Conservation (phyloP, 2,329 filamentous ascomycete species). For the Berkeleyomyces rouxiae region DNA sequence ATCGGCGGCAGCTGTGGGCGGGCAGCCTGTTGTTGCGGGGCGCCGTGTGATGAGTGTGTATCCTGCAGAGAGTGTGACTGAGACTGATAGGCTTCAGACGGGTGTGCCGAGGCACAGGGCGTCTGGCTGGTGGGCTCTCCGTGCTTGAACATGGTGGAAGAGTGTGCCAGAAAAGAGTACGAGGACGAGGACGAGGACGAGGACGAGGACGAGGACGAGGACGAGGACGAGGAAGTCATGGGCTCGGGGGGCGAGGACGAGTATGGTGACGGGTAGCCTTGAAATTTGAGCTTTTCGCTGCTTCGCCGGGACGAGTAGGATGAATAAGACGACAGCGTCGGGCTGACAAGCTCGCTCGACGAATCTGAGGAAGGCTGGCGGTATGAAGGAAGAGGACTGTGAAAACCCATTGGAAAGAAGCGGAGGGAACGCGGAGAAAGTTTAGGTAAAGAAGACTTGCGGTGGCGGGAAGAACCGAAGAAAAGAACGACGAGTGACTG, state of each 20-base stretch:
- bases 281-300: neutral
- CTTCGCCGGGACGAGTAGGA: neutral
- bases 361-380: neutral
- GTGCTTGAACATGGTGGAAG: neutral
- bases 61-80: neutral
- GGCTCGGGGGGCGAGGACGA: neutral
- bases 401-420: neutral
- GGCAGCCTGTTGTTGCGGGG: neutral
- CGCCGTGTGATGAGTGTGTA: neutral
- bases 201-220: neutral
- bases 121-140: neutral
- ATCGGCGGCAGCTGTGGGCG: neutral
- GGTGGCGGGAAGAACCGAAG: neutral
- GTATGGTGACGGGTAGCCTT: neutral
- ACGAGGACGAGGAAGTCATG: neutral
- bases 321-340: neutral
- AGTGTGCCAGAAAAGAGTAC: neutral
- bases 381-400: neutral
- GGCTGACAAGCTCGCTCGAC: neutral
- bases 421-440: neutral
- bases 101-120: neutral
- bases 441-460: neutral
- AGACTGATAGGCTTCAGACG: neutral
- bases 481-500: neutral
- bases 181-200: neutral